Base-by-base conservation (phyloP, 2,329 filamentous ascomycete species). In the Colletotrichum graminicola region DNA sequence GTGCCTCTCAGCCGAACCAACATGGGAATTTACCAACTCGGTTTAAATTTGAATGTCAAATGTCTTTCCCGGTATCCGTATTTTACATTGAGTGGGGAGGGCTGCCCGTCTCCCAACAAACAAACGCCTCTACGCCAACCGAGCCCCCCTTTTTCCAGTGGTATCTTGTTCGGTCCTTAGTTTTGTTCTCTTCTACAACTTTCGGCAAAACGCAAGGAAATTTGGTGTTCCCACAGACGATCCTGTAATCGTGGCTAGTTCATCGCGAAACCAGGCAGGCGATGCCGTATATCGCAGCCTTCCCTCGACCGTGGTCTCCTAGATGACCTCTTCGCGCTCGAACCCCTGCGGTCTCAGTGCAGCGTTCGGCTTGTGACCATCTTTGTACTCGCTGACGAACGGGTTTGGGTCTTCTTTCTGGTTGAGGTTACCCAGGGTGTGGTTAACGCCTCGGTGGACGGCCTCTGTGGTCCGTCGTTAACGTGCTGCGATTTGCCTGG, bases 401-500 rank as follows among this genome's bases (percentile, higher is more conserved):
- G 96, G 96, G 78, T 99, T 99, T 2, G 95, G 95, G 78, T 99
- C 96, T 43, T 91, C 87, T 63, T 89, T 90, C 79, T 96, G 94
- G 75, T 97, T 86, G 70, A 99, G 85, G 79, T 98, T 98, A 62
- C 93, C 91, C 52, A 99, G 83, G 0, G 96, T 98, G 80, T 99
- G 96, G 82, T 99, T 98, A 76, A 98, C 95, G 78, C 97, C 96
- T 43, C 96, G 88, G 78, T 97, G 94, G 79, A 93, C 93, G 5
- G 93, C 93, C 81, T 97, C 94, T 78, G 82, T 79, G 76, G 26
- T 36, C 11, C 54, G 39, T n/a, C 11, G 59, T 65, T 45, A 61
- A 62, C 29, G 29, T 21, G 34, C 7, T 11, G 29, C 41, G n/a
- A 55, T 6, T 52, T 49, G 18, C 7, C 10, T 29, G 29, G 29